Percentiles rank a stretch among this genome's conserved stretches.
Conservation (phyloP, 305 asterid species). For the Fraxinus ornus region DNA sequence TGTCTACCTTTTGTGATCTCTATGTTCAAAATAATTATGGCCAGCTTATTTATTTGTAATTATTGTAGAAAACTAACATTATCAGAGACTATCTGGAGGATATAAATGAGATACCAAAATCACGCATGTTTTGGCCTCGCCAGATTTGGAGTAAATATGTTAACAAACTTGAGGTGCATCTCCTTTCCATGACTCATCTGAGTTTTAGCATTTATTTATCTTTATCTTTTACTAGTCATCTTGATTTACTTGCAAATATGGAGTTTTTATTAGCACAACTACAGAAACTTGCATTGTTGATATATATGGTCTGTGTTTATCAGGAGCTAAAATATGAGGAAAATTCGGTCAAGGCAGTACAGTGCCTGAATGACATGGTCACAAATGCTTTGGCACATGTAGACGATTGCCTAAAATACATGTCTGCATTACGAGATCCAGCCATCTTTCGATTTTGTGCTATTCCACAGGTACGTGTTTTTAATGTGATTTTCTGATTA, state of each 20-base stretch:
- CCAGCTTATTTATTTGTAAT: constrained; percentile 17
- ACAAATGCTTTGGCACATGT: constrained; percentile 81
- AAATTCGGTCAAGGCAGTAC: constrained; percentile 88
- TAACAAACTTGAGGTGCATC: constrained; percentile 81
- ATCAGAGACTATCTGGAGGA: constrained; percentile 96
- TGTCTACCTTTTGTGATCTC: constrained; percentile 16
- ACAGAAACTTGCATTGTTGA: neutral
- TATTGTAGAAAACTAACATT: constrained; percentile 79
- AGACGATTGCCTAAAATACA: constrained; percentile 78
- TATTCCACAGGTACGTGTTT: neutral
- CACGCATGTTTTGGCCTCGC: constrained; percentile 99
- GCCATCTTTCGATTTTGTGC: constrained; percentile 93
- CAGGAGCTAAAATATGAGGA: constrained; percentile 87
- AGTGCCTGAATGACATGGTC: constrained; percentile 95
- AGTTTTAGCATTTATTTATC: neutral
- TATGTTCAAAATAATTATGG: constrained; percentile 20
- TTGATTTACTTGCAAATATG: neutral
- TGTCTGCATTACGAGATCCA: constrained; percentile 72
- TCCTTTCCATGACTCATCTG: neutral
- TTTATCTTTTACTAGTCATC: neutral
- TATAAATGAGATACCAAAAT: constrained; percentile 93
- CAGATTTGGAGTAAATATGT: constrained; percentile 93
- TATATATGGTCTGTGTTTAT: constrained; percentile 15
- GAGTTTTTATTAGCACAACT: neutral
- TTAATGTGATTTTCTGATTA: neutral